Percentiles rank a stretch among this genome's conserved stretches.
These are phyloP conservation scores for Trichoderma asperellum DNA, from an alignment of 2,329 filamentous ascomycete species.

Conservation along the genomic window DNA sequence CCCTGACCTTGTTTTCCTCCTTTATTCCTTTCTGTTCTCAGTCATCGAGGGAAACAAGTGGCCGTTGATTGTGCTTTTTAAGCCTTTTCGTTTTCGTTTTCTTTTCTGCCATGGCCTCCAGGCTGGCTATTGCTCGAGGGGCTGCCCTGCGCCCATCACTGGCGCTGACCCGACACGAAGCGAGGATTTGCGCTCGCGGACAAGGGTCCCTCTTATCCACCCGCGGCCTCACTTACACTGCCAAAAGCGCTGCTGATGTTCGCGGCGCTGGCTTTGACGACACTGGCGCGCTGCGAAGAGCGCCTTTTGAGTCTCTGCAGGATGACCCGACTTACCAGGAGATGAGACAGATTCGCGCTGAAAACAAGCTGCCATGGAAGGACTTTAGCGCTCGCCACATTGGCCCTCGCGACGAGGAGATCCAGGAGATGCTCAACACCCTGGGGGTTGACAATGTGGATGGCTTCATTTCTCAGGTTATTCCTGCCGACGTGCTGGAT, in stretches of 20 bases:
- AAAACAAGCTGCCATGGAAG: conserved; percentile 35
- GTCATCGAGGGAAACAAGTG: conserved; percentile 2
- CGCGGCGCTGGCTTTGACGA: conserved; percentile 17
- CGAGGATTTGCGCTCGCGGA: conserved; percentile 24
- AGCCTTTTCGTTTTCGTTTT: neutral
- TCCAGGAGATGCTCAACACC: conserved; percentile 76
- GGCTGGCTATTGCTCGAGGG: conserved; percentile 35
- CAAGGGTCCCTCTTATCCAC: neutral
- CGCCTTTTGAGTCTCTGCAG: conserved; percentile 30
- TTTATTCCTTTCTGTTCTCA: neutral
- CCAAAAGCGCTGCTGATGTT: conserved; percentile 28
- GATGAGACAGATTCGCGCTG: conserved; percentile 33
- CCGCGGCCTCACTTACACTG: conserved; percentile 32
- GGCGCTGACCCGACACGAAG: conserved; percentile 27
- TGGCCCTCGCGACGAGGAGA: conserved; percentile 72
- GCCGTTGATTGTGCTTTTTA: neutral
- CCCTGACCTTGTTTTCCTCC: neutral
- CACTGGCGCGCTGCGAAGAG: conserved; percentile 11
- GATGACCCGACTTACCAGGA: conserved; percentile 34
- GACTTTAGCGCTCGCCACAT: conserved; percentile 81
- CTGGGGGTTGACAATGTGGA: conserved; percentile 75
- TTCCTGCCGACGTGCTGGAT: conserved; percentile 74
- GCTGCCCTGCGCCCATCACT: conserved; percentile 33
- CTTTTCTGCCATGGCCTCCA: conserved; percentile 35
- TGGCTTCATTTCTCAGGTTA: conserved; percentile 81